phyloP scores from a whole-genome alignment of 1,139 yeast genomes.

The Pichia sp. region DNA sequence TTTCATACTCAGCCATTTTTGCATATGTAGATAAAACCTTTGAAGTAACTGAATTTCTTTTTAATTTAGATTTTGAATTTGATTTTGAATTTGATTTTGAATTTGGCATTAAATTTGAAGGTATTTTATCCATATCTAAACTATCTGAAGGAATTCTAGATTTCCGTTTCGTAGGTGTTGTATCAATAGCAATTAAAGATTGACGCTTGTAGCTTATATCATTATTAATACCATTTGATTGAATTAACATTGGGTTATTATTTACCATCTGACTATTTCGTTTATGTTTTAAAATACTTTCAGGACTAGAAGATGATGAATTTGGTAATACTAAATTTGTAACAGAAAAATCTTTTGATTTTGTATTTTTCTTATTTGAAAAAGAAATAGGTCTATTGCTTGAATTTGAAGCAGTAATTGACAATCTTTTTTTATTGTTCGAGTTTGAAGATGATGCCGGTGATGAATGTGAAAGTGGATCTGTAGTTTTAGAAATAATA shows the following conservation, averaged over 20 bases:
- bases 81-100: not conserved
- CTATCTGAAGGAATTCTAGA: slow-evolving; percentile 8
- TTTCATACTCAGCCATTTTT: slow-evolving; percentile 46
- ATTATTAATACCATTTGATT: not conserved
- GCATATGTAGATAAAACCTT: slow-evolving; percentile 67
- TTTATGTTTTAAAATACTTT: slow-evolving; percentile 2
- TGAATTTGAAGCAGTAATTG: slow-evolving; percentile 50
- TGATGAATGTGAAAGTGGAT: slow-evolving; percentile 11
- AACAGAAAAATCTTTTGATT: slow-evolving; percentile 13
- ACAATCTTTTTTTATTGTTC: slow-evolving; percentile 37
- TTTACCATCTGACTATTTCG: slow-evolving; percentile 3
- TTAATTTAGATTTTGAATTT: slow-evolving; percentile 33
- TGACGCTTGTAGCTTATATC: slow-evolving; percentile 1
- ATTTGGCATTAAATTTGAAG: not conserved
- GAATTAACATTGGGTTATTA: not conserved
- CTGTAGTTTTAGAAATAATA: slow-evolving; percentile 25
- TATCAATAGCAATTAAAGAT: slow-evolving; percentile 5
- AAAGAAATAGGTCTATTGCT: slow-evolving; percentile 54
- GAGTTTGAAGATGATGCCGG: slow-evolving; percentile 14
- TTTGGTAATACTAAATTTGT: slow-evolving; percentile 7
- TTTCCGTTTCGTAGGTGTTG: slow-evolving; percentile 13
- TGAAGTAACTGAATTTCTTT: slow-evolving; percentile 65
- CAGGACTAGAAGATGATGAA: slow-evolving; percentile 9
- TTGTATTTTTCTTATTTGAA: slow-evolving; percentile 31
- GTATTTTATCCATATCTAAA: slow-evolving; percentile 6